Evolutionary conservation across 2,329 filamentous ascomycete species (phyloP).

Genomic region (Coniochaeta sp.): DNA sequence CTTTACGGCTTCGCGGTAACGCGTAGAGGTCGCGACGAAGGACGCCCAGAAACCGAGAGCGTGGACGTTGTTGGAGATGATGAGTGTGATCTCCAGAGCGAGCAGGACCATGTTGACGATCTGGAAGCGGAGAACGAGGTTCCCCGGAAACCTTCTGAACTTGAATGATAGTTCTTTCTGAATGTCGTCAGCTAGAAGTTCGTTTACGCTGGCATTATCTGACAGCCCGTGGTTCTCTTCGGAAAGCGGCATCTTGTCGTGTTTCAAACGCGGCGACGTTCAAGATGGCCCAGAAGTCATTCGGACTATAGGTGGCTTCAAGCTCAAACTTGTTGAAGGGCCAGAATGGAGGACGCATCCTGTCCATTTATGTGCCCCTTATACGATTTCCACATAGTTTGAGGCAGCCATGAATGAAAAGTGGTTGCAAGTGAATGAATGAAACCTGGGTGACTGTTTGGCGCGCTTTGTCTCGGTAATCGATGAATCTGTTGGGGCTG

Average conservation of each 20-base stretch:
- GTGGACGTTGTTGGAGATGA: background rate
- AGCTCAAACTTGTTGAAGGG: background rate
- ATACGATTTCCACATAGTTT: background rate
- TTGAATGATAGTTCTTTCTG: background rate
- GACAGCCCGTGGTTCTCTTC: background rate
- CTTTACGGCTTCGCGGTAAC: background rate
- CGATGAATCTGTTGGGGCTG: background rate
- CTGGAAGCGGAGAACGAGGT: background rate
- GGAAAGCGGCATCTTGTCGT: background rate
- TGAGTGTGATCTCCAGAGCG: background rate
- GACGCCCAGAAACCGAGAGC: background rate
- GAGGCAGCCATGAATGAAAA: background rate
- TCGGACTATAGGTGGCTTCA: background rate
- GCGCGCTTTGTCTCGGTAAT: background rate
- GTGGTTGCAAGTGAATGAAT: background rate
- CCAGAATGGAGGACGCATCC: background rate
- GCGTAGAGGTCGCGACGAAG: background rate
- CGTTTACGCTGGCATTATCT: slow-evolving; percentile 16
- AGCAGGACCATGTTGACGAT: background rate
- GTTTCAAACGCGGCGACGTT: background rate
- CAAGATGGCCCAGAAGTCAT: background rate
- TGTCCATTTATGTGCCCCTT: background rate
- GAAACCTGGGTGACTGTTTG: background rate
- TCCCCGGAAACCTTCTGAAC: background rate
- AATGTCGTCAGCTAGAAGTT: background rate